These are phyloP conservation scores for Gentiana straminea DNA, from an alignment of 257 asterid genomes.

Conservation along the genomic window DNA sequence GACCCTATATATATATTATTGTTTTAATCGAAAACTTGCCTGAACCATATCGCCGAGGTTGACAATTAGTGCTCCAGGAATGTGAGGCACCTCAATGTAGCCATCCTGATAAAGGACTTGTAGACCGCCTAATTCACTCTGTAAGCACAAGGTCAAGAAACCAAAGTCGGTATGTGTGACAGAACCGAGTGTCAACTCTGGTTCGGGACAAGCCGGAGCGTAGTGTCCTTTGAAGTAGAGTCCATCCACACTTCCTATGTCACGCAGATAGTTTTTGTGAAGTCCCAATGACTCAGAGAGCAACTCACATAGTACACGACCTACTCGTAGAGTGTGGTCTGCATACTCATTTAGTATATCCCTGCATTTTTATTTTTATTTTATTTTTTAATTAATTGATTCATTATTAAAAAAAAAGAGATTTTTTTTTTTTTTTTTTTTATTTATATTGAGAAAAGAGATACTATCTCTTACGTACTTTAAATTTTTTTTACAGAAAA, in stretches of 20 bases:
- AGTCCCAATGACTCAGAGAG: constrained; percentile 5
- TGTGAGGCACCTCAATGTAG: constrained; percentile 6
- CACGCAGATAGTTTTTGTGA: neutral
- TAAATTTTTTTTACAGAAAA: too few relatives aligned
- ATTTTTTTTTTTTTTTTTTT: too few relatives aligned
- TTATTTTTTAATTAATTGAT: neutral
- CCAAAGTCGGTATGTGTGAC: constrained; percentile 5
- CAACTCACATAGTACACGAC: neutral
- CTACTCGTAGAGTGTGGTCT: neutral
- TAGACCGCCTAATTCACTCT: constrained; percentile 6
- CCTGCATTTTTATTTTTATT: neutral
- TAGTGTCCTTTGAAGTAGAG: constrained; percentile 6
- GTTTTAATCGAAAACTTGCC: neutral
- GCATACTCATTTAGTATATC: neutral
- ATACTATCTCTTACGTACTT: too few relatives aligned
- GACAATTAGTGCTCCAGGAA: constrained; percentile 3
- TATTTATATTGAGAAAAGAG: too few relatives aligned
- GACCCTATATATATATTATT: neutral
- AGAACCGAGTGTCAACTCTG: constrained; percentile 2
- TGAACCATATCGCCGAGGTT: constrained; percentile 10
- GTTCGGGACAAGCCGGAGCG: constrained; percentile 9
- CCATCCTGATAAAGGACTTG: constrained; percentile 1
- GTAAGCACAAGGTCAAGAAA: constrained; percentile 2
- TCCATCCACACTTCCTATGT: constrained; percentile 3
- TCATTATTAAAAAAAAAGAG: too few relatives aligned